Conservation (phyloP, 805 yeast genomes). For the Cyberlindnera euphorbiiphila region DNA sequence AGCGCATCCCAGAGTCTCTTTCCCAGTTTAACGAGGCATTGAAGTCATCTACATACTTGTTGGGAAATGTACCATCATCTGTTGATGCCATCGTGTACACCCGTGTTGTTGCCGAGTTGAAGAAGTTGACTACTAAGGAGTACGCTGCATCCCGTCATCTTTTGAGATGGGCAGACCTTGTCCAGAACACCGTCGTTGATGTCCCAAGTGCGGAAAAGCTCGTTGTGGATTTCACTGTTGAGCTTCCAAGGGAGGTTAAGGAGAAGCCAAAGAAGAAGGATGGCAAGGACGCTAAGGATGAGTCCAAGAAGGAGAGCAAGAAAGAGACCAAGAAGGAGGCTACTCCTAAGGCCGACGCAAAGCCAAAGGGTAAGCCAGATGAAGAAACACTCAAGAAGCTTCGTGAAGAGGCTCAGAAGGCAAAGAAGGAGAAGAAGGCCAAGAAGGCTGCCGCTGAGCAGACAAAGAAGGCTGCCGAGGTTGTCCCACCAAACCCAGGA, state of each 20-base stretch:
- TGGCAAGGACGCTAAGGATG: conserved; percentile 20
- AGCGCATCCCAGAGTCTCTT: conserved; percentile 50
- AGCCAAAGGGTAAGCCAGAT: conserved; percentile 40
- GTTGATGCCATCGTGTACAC: conserved; percentile 71
- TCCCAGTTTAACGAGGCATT: conserved; percentile 66
- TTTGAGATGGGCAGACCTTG: conserved; percentile 86
- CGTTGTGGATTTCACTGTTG: conserved; percentile 53
- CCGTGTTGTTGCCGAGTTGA: conserved; percentile 54
- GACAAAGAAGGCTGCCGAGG: conserved; percentile 52
- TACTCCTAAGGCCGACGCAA: conserved; percentile 33
- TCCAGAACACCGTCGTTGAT: conserved; percentile 64
- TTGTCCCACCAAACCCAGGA: conserved; percentile 73
- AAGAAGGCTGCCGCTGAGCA: conserved; percentile 39
- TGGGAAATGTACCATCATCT: conserved; percentile 61
- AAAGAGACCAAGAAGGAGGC: conserved; percentile 23
- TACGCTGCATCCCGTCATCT: conserved; percentile 73
- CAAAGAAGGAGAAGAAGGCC: conserved; percentile 59
- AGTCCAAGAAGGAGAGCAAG: conserved; percentile 39
- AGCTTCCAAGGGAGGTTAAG: conserved; percentile 72
- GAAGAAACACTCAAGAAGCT: conserved; percentile 43
- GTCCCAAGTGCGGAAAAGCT: conserved; percentile 54
- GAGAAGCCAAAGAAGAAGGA: conserved; percentile 49
- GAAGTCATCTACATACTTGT: conserved; percentile 64
- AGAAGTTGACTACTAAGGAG: conserved; percentile 49
- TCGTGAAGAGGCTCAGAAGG: conserved; percentile 55